These are phyloP conservation scores for Neocatenulostroma microsporum DNA, from an alignment of 2,329 filamentous ascomycete species.

Conservation along the genomic window DNA sequence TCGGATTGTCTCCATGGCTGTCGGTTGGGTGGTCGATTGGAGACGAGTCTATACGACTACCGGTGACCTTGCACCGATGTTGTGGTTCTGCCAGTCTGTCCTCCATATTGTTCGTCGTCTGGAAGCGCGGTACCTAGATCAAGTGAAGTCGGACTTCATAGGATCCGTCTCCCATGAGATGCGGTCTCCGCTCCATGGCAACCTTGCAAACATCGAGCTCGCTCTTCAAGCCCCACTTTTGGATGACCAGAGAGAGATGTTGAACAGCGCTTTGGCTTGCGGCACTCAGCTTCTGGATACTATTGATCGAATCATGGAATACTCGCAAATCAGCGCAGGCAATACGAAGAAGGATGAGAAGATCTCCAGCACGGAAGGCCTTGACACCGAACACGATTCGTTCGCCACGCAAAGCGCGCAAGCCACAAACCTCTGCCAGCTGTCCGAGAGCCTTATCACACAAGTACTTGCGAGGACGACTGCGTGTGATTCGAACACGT, in stretches of 20 bases:
- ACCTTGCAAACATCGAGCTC: constrained; percentile 32
- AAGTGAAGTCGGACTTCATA: constrained; percentile 32
- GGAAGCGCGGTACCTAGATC: constrained; percentile 40
- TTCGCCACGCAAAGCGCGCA: too few species aligned
- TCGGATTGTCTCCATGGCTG: background rate
- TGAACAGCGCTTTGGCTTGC: constrained; percentile 26
- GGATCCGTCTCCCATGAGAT: constrained; percentile 35
- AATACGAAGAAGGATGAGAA: too few species aligned
- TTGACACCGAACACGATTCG: too few species aligned
- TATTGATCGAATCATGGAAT: constrained; percentile 36
- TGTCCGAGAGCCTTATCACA: too few species aligned
- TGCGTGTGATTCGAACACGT: too few species aligned
- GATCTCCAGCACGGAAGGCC: too few species aligned
- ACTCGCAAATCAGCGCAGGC: constrained; percentile 30
- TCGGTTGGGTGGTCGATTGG: background rate
- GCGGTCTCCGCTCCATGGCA: constrained; percentile 21
- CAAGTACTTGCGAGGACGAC: too few species aligned
- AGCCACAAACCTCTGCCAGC: too few species aligned
- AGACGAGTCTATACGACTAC: background rate
- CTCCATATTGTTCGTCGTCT: constrained; percentile 50
- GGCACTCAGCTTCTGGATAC: constrained; percentile 35
- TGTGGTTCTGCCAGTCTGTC: constrained; percentile 46
- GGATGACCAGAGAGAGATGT: constrained; percentile 29
- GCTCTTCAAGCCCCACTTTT: too few species aligned
- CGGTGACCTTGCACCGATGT: constrained; percentile 1